Conservation (phyloP, 2,329 filamentous ascomycete genomes). For the Fusarium compactum region DNA sequence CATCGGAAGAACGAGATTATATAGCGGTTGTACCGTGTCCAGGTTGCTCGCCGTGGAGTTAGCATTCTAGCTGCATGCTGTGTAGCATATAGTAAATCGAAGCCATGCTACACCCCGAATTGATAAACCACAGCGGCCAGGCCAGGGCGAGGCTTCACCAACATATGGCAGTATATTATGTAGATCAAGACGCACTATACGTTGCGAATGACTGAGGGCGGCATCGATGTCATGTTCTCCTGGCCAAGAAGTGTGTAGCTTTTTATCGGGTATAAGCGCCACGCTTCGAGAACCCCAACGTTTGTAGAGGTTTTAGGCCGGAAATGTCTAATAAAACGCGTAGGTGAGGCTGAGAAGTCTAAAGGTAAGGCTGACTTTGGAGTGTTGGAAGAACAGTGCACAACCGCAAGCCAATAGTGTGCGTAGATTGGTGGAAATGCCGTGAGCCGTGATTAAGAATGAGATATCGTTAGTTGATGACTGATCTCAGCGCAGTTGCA, state of each 20-base stretch:
- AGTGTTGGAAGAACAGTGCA: conserved; percentile 3
- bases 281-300: conserved; percentile 10
- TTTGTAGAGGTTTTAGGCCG: conserved; percentile 9
- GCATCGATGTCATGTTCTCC: neutral
- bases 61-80: neutral
- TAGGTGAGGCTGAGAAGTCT: conserved; percentile 3
- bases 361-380: conserved; percentile 19
- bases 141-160: neutral
- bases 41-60: neutral
- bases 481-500: conserved; percentile 20
- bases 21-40: neutral
- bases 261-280: neutral
- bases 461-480: conserved; percentile 33
- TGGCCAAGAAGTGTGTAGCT: neutral
- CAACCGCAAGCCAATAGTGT: conserved; percentile 11
- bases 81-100: conserved; percentile 3
- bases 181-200: neutral
- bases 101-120: conserved; percentile 1
- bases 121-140: neutral
- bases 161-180: neutral
- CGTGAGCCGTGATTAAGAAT: conserved; percentile 23
- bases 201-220: neutral
- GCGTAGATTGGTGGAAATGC: conserved; percentile 16
- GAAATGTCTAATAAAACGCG: neutral
- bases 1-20: neutral